Percentiles rank a stretch among this genome's conserved stretches.
Conservation (phyloP, 306 rosid genomes). For the Acacia confusa region DNA sequence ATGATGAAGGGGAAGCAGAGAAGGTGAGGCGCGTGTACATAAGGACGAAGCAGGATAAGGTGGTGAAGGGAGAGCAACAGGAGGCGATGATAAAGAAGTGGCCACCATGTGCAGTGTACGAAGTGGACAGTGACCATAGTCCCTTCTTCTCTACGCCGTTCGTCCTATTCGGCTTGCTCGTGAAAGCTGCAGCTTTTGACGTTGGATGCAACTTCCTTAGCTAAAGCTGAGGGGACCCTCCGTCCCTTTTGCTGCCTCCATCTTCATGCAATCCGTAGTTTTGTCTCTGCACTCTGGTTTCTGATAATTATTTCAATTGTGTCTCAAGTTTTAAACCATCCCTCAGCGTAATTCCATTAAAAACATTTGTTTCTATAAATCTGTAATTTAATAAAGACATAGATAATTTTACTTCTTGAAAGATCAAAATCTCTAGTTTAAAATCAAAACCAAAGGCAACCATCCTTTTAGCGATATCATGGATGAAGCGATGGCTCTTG, state of each 20-base stretch:
- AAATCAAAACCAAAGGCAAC: no score
- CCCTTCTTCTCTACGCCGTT: constrained; percentile 89
- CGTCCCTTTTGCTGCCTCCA: background rate
- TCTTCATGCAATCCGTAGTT: background rate
- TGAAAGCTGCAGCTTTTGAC: constrained; percentile 55
- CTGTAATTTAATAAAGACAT: no score
- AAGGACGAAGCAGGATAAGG: constrained; percentile 66
- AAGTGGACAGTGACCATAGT: constrained; percentile 76
- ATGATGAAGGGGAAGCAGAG: constrained; percentile 37
- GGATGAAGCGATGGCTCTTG: no score
- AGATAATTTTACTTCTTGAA: no score
- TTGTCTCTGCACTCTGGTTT: background rate
- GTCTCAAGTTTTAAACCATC: no score
- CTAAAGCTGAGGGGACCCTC: background rate
- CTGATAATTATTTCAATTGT: background rate
- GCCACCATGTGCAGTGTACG: constrained; percentile 64
- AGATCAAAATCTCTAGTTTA: no score
- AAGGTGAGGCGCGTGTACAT: constrained; percentile 72
- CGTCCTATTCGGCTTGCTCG: constrained; percentile 73
- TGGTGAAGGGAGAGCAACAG: constrained; percentile 79
- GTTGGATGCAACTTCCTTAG: constrained; percentile 37
- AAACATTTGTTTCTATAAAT: no score
- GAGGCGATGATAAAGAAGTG: constrained; percentile 79
- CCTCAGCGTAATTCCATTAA: no score
- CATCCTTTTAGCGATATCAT: no score